Evolutionary conservation across 192 early-diverging fungal species (phyloP).

Genomic region (Mortierella hygrophila): DNA sequence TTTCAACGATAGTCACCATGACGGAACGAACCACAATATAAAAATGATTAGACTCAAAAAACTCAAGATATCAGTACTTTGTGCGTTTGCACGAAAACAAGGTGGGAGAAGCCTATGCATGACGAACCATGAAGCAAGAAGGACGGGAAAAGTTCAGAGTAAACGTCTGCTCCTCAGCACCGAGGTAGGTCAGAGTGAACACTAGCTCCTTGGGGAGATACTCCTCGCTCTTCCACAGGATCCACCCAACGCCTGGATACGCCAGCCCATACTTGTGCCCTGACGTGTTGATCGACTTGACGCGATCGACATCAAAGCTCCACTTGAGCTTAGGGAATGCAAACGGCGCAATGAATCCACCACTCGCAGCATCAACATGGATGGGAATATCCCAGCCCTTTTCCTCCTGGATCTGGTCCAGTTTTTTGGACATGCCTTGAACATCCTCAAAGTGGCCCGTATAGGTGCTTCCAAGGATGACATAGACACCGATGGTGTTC

Average conservation of each 20-base stretch:
- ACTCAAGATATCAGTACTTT: background rate
- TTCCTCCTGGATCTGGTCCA: conserved; percentile 71
- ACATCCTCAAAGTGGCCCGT: conserved; percentile 91
- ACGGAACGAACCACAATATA: background rate
- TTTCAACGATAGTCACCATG: background rate
- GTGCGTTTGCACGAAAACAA: background rate
- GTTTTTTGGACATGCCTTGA: conserved; percentile 66
- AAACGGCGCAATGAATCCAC: conserved; percentile 92
- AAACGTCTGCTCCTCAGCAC: conserved; percentile 75
- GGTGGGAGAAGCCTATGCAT: background rate
- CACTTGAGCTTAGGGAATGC: conserved; percentile 79
- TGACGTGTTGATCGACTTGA: conserved; percentile 84
- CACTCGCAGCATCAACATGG: conserved; percentile 89
- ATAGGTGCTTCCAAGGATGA: conserved; percentile 81
- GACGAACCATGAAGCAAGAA: conserved; percentile 70
- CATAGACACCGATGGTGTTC: conserved; percentile 86
- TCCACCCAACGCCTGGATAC: conserved; percentile 89
- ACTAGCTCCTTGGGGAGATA: conserved; percentile 81
- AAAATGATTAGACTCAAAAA: background rate
- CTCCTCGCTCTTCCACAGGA: conserved; percentile 76
- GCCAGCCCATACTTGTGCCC: conserved; percentile 92
- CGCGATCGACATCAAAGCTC: conserved; percentile 71
- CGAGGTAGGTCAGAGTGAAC: conserved; percentile 83
- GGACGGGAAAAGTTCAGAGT: conserved; percentile 85
- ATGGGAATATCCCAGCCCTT: conserved; percentile 81